Conservation (phyloP, 2,329 filamentous ascomycete species). For the Allantophomopsis cytisporea region DNA sequence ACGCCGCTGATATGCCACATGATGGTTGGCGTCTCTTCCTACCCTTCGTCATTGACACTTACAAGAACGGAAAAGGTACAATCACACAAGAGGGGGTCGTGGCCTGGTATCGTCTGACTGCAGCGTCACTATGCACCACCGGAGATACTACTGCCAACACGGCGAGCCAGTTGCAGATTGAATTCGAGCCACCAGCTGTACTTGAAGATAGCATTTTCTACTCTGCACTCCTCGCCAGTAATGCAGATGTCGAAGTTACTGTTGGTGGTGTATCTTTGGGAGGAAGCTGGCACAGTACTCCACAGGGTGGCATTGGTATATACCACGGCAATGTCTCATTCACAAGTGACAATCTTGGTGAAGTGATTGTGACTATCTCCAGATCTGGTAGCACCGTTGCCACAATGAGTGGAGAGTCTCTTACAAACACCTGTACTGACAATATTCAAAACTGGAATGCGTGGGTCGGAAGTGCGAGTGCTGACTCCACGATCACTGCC, state of each 20-base stretch:
- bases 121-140: neutral
- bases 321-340: slow-evolving; percentile 1
- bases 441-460: neutral
- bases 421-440: neutral
- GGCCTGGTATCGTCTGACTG: neutral
- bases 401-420: neutral
- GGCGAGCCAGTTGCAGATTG: slow-evolving; percentile 1
- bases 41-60: neutral
- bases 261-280: neutral
- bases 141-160: slow-evolving; percentile 1
- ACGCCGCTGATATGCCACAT: slow-evolving; percentile 30
- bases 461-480: neutral
- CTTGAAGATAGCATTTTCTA: slow-evolving; percentile 2
- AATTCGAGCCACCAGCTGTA: neutral
- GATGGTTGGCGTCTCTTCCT: slow-evolving; percentile 12
- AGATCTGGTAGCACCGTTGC: neutral
- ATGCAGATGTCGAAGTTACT: neutral
- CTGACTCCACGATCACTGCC: neutral
- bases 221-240: neutral
- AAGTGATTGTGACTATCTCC: neutral
- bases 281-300: neutral
- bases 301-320: neutral
- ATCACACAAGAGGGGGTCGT: neutral
- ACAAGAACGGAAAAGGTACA: neutral
- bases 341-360: neutral